Evolutionary conservation across 2,329 filamentous ascomycete species (phyloP).

Genomic region (Achaetomium macrosporum): DNA sequence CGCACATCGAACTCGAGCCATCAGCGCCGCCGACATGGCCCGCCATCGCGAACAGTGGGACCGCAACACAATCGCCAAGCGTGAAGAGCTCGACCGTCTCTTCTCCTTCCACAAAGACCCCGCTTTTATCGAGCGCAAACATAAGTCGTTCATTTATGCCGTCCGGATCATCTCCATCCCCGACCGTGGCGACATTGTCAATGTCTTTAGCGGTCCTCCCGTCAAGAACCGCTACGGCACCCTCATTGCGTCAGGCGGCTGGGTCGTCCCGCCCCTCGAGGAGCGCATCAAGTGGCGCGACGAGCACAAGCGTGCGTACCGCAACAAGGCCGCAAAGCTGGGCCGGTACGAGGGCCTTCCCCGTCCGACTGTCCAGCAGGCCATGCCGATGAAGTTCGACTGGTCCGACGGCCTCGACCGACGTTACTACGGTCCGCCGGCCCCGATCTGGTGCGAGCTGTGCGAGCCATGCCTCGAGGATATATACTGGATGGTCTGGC

Average conservation of each 20-base stretch:
- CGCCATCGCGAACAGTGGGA: slow-evolving; percentile 1
- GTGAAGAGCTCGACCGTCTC: slow-evolving; percentile 1
- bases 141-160: slow-evolving; percentile 22
- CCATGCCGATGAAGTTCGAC: slow-evolving; percentile 13
- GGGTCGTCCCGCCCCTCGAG: slow-evolving; percentile 23
- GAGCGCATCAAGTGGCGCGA: slow-evolving; percentile 16
- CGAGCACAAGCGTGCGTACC: slow-evolving; percentile 7
- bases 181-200: slow-evolving; percentile 3
- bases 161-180: slow-evolving; percentile 23
- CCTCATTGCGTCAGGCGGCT: slow-evolving; percentile 22
- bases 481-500: slow-evolving; percentile 25
- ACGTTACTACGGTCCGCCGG: slow-evolving; percentile 14
- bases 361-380: slow-evolving; percentile 1
- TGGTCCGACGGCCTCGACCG: slow-evolving; percentile 6
- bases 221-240: slow-evolving; percentile 11
- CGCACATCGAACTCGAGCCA: background rate
- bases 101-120: slow-evolving; percentile 8
- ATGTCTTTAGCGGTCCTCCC: slow-evolving; percentile 18
- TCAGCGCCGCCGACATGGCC: slow-evolving; percentile 4
- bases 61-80: background rate
- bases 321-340: slow-evolving; percentile 5
- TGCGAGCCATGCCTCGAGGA: slow-evolving; percentile 25
- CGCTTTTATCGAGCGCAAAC: slow-evolving; percentile 11
- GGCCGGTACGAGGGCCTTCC: slow-evolving; percentile 8
- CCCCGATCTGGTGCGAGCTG: slow-evolving; percentile 22